phyloP scores from a whole-genome alignment of 352 stramenopile species.

The Phytophthora pinifolia region DNA sequence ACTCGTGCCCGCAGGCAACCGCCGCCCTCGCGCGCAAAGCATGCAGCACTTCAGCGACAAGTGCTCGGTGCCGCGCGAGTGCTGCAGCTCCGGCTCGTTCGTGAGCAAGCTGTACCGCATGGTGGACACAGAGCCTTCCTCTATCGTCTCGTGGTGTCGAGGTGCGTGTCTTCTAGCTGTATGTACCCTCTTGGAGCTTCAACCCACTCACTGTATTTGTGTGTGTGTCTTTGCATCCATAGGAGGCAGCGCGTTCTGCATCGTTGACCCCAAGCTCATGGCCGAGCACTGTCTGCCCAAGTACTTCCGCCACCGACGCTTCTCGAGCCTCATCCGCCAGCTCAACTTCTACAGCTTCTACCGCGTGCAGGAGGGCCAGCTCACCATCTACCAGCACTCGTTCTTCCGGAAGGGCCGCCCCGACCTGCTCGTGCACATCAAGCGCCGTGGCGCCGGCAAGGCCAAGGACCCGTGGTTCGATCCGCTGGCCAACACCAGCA shows the following conservation, averaged over 20 bases:
- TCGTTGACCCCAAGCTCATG: slow-evolving; percentile 90
- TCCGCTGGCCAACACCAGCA: slow-evolving; percentile 45
- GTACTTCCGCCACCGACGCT: slow-evolving; percentile 90
- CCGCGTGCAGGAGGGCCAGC: slow-evolving; percentile 83
- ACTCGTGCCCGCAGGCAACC: slow-evolving; percentile 13
- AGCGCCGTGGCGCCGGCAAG: slow-evolving; percentile 78
- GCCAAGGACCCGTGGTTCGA: slow-evolving; percentile 88
- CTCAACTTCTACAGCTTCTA: slow-evolving; percentile 94
- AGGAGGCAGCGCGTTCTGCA: slow-evolving; percentile 90
- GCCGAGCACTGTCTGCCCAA: slow-evolving; percentile 88
- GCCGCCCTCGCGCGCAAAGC: slow-evolving; percentile 50
- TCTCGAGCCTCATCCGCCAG: slow-evolving; percentile 89
- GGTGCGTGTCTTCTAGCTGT: slow-evolving; percentile 17
- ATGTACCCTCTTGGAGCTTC: neutral
- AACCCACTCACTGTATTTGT: neutral
- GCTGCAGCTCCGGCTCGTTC: slow-evolving; percentile 74
- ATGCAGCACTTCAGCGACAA: slow-evolving; percentile 48
- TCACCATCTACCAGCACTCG: slow-evolving; percentile 87
- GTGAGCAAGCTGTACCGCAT: slow-evolving; percentile 87
- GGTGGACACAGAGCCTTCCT: slow-evolving; percentile 78
- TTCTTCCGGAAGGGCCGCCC: slow-evolving; percentile 83
- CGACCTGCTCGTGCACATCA: slow-evolving; percentile 83
- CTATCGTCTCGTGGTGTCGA: slow-evolving; percentile 84
- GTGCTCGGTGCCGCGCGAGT: slow-evolving; percentile 38
- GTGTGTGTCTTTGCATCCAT: slow-evolving; percentile 5